Evolutionary conservation across 148 eudicot species (phyloP), one percentile per base, ranked within the genome.

Genomic region (Dianthus caryophyllus): DNA sequence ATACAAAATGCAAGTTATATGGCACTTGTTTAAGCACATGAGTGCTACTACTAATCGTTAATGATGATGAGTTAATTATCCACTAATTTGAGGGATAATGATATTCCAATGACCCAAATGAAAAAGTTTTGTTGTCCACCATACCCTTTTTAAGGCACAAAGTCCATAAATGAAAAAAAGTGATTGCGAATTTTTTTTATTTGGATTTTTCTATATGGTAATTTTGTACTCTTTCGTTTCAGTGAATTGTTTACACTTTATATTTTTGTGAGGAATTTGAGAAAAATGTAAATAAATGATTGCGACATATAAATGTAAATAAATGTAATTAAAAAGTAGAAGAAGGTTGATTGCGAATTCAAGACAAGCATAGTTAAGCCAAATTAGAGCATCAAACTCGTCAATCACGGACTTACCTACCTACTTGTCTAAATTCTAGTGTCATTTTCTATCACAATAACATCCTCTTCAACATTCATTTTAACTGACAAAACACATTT

Each of bases 361-460:
- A 66, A 11, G 67, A 67, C 66, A 75, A 63, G 49, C 62, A 68
- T 3, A 52, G n/a, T 51, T 43, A 50, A 39, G 21, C 38, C 33
- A 44, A 18, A 14, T 55, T 48, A 50, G 61, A 70, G 66, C 4
- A 64, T 56, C 66, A 69, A 73, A 58, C 17, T 75, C 71, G 33
- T 76, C 79, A 76, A 76, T 76, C 71, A 76, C 75, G 79, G 79
- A 33, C 29, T 76, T 10, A 31, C 62, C 48, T 70, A n/a, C n/a
- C n/a, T n/a, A n/a, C n/a, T n/a, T n/a, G n/a, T 24, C 49, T 55
- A 48, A 49, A 59, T 15, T 14, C 9, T 52, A 49, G 39, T 22
- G 18, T 49, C 70, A 41, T 33, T 57, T 51, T 60, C 33, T 58
- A 36, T 27, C 16, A 57, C 14, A 14, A n/a, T 56, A 13, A 17